These are phyloP conservation scores for Leccinum longicurvipes DNA, from an alignment of 768 basidiomycete genomes.

Conservation along the genomic window DNA sequence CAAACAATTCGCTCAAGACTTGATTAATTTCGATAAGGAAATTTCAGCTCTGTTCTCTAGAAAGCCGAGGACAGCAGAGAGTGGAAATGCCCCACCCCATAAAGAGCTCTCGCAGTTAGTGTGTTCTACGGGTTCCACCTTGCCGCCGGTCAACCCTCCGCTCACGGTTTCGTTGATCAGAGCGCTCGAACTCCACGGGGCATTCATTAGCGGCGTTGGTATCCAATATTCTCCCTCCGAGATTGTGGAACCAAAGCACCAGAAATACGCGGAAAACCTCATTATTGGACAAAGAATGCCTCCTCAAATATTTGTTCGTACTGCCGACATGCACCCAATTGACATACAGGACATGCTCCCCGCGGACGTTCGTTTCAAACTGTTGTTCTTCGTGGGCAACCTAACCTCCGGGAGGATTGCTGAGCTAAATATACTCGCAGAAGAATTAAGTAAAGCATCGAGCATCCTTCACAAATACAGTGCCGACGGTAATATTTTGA, in stretches of 20 bases:
- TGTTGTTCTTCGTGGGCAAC: not conserved
- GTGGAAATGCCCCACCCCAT: not conserved
- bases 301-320: not conserved
- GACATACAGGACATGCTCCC: not conserved
- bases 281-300: not conserved
- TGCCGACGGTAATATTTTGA: not conserved
- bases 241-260: not conserved
- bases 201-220: not conserved
- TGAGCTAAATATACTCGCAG: not conserved
- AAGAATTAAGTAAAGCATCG: not conserved
- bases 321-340: not conserved
- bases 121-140: not conserved
- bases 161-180: not conserved
- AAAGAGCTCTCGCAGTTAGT: not conserved
- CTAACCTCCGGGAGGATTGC: not conserved
- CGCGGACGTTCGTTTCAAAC: not conserved
- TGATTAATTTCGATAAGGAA: not conserved
- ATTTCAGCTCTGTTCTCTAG: not conserved
- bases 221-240: not conserved
- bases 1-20: not conserved
- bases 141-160: not conserved
- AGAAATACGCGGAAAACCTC: not conserved
- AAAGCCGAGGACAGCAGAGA: not conserved
- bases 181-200: not conserved
- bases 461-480: not conserved